A percentile compares a stretch with the other conserved stretches of the same genome.
Conservation (phyloP, 352 stramenopile genomes). For the Globisporangium paroecandrum region DNA sequence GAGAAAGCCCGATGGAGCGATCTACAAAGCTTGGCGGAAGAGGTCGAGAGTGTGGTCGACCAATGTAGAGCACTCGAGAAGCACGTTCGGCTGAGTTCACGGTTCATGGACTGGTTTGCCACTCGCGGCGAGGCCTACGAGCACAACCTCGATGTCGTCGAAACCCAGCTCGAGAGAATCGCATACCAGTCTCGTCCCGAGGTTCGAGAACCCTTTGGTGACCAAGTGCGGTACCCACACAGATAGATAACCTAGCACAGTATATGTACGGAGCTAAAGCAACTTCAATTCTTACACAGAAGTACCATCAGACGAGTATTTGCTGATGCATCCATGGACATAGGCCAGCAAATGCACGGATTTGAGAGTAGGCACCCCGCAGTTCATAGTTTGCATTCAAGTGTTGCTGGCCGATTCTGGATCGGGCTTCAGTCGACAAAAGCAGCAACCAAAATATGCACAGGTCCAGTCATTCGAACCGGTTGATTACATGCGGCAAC, state of each 20-base stretch:
- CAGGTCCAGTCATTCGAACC: too few relatives aligned
- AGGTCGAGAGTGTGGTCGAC: background rate
- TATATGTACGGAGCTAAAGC: background rate
- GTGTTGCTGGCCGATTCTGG: too few relatives aligned
- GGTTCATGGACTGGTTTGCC: constrained; percentile 77
- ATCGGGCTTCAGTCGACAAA: too few relatives aligned
- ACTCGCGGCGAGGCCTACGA: constrained; percentile 67
- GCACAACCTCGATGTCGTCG: constrained; percentile 63
- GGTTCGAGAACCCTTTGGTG: constrained; percentile 42
- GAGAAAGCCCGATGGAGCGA: constrained; percentile 16
- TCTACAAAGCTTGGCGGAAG: constrained; percentile 12
- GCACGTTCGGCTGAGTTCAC: constrained; percentile 49
- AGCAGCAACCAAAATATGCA: too few relatives aligned
- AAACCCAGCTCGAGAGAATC: constrained; percentile 55
- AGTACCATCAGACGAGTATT: too few relatives aligned
- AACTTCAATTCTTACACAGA: too few relatives aligned
- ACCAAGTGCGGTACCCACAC: constrained; percentile 39
- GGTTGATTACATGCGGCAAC: too few relatives aligned
- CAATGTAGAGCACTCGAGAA: constrained; percentile 32
- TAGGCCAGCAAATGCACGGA: too few relatives aligned
- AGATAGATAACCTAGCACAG: background rate
- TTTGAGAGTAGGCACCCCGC: too few relatives aligned
- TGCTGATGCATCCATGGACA: too few relatives aligned
- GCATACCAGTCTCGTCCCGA: constrained; percentile 27
- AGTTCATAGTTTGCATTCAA: too few relatives aligned